These are phyloP conservation scores for Penicillium malachiteum DNA, from an alignment of 495 filamentous ascomycete species.

Conservation along the genomic window DNA sequence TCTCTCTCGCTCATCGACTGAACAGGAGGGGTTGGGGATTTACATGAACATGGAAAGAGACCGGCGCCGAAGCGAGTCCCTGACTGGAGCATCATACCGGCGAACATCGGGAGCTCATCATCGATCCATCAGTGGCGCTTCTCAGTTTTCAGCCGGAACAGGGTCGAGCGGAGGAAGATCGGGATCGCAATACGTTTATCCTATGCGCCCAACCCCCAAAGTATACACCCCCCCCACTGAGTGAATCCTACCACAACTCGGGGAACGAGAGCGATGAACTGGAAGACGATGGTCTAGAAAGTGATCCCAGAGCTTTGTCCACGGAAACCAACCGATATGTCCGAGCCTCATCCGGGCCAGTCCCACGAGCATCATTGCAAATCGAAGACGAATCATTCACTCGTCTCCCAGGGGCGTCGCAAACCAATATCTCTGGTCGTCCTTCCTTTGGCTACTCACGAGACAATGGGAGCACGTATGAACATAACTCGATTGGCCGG, in stretches of 20 bases:
- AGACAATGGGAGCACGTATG: constrained; percentile 38
- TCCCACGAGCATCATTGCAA: constrained; percentile 43
- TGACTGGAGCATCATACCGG: constrained; percentile 23
- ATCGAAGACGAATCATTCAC: constrained; percentile 50
- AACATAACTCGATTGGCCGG: constrained; percentile 51
- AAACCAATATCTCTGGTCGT: constrained; percentile 52
- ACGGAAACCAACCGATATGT: constrained; percentile 29
- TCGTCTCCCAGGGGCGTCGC: constrained; percentile 47
- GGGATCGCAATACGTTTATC: constrained; percentile 55
- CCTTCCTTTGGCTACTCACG: constrained; percentile 50
- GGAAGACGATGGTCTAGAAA: constrained; percentile 33
- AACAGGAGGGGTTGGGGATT: constrained; percentile 58
- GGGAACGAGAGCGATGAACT: constrained; percentile 47
- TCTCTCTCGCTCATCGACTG: constrained; percentile 53
- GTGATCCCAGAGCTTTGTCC: constrained; percentile 21
- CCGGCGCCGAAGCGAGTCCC: constrained; percentile 28
- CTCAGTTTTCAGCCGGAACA: constrained; percentile 51
- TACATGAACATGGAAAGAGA: constrained; percentile 48
- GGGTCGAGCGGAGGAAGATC: constrained; percentile 51
- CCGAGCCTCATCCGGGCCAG: constrained; percentile 31
- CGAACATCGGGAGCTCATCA: constrained; percentile 45
- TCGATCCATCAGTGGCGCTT: constrained; percentile 56
- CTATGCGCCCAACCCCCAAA: constrained; percentile 59
- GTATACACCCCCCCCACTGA: constrained; percentile 55
- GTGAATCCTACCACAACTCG: constrained; percentile 52